Conservation (phyloP, 2,329 filamentous ascomycete species). For the Dothistroma septosporum region DNA sequence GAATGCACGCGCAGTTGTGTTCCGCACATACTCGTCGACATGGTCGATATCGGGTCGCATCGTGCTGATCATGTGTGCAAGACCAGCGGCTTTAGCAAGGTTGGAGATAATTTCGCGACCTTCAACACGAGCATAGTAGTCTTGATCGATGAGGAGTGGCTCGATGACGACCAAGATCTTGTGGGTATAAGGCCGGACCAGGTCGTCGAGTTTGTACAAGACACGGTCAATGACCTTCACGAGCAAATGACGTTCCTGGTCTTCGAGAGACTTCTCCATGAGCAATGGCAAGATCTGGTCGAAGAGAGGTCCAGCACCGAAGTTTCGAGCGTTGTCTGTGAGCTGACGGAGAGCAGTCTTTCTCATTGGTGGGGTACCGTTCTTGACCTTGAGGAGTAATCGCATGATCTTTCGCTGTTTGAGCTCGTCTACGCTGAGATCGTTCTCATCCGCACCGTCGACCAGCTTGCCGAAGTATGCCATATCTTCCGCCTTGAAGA, state of each 20-base stretch:
- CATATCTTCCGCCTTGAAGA: slow-evolving; percentile 99
- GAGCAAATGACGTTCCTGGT: slow-evolving; percentile 94
- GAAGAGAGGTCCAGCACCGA: slow-evolving; percentile 89
- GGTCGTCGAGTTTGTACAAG: slow-evolving; percentile 94
- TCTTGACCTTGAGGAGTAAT: slow-evolving; percentile 95
- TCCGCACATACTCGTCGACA: slow-evolving; percentile 95
- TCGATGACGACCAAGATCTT: slow-evolving; percentile 99
- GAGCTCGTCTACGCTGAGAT: slow-evolving; percentile 86
- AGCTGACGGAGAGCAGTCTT: slow-evolving; percentile 96
- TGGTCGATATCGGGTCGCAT: slow-evolving; percentile 99
- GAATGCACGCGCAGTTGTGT: slow-evolving; percentile 94
- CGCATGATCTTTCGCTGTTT: slow-evolving; percentile 99
- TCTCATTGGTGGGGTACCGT: slow-evolving; percentile 95
- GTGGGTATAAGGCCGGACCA: slow-evolving; percentile 93
- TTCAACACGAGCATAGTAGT: slow-evolving; percentile 97
- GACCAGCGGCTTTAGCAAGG: slow-evolving; percentile 88
- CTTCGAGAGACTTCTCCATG: slow-evolving; percentile 97
- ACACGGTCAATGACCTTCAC: slow-evolving; percentile 99
- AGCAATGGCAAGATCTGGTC: slow-evolving; percentile 94
- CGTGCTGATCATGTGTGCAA: slow-evolving; percentile 98
- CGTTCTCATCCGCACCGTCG: slow-evolving; percentile 87
- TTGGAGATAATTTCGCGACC: slow-evolving; percentile 99
- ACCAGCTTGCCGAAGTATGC: slow-evolving; percentile 97
- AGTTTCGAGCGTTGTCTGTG: slow-evolving; percentile 94
- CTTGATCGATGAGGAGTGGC: slow-evolving; percentile 97